Percentiles rank a stretch among this genome's conserved stretches.
Conservation (phyloP, 2,329 filamentous ascomycete species). For the Apiospora arundinis region DNA sequence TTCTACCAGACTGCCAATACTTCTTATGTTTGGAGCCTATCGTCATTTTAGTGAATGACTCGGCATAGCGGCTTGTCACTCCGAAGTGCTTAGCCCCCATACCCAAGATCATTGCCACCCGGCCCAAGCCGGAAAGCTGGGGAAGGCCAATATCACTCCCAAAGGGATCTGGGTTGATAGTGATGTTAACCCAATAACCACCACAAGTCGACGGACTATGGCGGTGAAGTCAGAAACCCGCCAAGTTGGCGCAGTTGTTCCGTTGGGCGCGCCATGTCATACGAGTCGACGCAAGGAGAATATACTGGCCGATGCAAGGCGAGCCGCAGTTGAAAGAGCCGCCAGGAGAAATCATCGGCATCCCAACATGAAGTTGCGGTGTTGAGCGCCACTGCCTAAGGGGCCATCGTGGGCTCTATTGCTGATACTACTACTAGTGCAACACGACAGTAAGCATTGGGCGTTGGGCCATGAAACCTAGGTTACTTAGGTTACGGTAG, state of each 20-base stretch:
- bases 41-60: not conserved
- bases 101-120: not conserved
- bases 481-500: not conserved
- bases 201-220: not conserved
- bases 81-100: not conserved
- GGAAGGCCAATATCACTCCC: not conserved
- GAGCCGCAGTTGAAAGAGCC: not conserved
- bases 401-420: not conserved
- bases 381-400: not conserved
- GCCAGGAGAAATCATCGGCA: not conserved
- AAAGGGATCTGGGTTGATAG: not conserved
- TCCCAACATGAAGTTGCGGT: constrained; percentile 11
- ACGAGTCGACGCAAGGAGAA: constrained; percentile 1
- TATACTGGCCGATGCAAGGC: not conserved
- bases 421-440: not conserved
- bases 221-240: not conserved
- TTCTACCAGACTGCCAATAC: not conserved
- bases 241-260: not conserved
- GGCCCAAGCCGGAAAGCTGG: constrained; percentile 11
- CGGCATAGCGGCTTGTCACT: not conserved
- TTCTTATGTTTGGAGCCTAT: not conserved
- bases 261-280: not conserved
- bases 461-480: constrained; percentile 4
- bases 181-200: not conserved
- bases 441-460: constrained; percentile 14